These are phyloP conservation scores for Houttuynia cordata DNA, from an alignment of 164 flowering plant genomes.

Conservation along the genomic window DNA sequence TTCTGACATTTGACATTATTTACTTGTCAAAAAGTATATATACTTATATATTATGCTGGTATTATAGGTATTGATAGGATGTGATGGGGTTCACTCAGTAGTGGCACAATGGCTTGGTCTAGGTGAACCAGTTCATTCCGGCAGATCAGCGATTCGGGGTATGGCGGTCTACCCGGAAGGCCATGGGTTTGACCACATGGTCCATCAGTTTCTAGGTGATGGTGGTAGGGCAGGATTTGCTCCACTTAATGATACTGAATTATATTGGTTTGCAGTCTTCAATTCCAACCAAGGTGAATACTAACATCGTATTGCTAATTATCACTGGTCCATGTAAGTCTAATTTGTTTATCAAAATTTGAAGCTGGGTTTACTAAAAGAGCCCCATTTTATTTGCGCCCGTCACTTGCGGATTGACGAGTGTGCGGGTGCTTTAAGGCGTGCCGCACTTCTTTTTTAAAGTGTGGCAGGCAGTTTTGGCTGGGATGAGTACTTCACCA, in stretches of 20 bases:
- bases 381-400: too few relatives aligned
- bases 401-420: too few relatives aligned
- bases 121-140: conserved; percentile 20
- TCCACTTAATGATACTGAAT: conserved; percentile 24
- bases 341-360: neutral
- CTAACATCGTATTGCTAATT: neutral
- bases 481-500: too few relatives aligned
- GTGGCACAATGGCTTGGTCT: conserved; percentile 46
- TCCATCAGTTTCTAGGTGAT: conserved; percentile 17
- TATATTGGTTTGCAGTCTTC: conserved; percentile 27
- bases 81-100: conserved; percentile 48
- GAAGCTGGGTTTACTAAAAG: neutral
- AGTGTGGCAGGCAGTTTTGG: too few relatives aligned
- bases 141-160: conserved; percentile 35
- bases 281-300: conserved; percentile 1
- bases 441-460: too few relatives aligned
- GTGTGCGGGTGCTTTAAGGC: too few relatives aligned
- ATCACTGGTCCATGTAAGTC: neutral
- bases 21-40: neutral
- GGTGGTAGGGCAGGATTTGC: conserved; percentile 24
- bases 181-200: conserved; percentile 26
- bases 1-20: too few relatives aligned
- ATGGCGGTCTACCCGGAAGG: conserved; percentile 30
- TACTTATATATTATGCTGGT: neutral
- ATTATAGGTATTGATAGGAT: conserved; percentile 36